These are phyloP conservation scores for Rhodotorula babjevae DNA, from an alignment of 768 basidiomycete species.

Conservation along the genomic window DNA sequence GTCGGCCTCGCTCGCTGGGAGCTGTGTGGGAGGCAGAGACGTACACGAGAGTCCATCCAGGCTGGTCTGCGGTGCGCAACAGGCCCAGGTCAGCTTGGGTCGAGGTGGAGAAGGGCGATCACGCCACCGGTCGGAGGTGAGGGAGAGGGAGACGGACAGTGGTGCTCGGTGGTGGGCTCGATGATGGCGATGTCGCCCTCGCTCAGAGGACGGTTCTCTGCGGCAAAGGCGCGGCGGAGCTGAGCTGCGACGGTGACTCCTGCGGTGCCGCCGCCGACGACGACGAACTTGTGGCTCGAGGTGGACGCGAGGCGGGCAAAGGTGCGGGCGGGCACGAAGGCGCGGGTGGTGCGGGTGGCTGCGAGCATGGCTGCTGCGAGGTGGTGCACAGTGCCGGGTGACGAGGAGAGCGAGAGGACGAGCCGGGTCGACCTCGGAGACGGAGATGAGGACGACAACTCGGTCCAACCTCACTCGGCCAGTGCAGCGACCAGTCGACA, in stretches of 20 bases:
- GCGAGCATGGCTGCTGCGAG: background rate
- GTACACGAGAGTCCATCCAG: constrained; percentile 68
- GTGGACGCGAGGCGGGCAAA: constrained; percentile 41
- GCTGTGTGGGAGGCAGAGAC: background rate
- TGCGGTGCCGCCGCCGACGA: constrained; percentile 75
- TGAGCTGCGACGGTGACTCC: constrained; percentile 73
- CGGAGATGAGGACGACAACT: background rate
- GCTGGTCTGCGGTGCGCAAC: constrained; percentile 52
- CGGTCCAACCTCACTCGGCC: no score
- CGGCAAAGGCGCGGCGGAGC: constrained; percentile 71
- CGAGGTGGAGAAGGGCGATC: background rate
- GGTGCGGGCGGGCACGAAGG: background rate
- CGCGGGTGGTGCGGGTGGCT: background rate
- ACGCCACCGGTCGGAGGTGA: background rate
- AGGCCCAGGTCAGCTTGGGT: constrained; percentile 2
- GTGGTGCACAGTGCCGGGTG: no score
- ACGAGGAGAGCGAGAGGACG: background rate
- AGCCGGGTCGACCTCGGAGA: no score
- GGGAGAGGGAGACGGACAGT: constrained; percentile 59
- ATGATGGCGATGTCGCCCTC: constrained; percentile 78
- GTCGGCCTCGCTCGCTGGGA: no score
- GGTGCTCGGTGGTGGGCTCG: constrained; percentile 73
- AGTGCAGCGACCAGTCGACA: no score
- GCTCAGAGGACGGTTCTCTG: constrained; percentile 63
- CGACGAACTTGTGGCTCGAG: constrained; percentile 59